phyloP scores from a whole-genome alignment of 176 grass and related monocot species.

The Cenchrus fungigraminus region DNA sequence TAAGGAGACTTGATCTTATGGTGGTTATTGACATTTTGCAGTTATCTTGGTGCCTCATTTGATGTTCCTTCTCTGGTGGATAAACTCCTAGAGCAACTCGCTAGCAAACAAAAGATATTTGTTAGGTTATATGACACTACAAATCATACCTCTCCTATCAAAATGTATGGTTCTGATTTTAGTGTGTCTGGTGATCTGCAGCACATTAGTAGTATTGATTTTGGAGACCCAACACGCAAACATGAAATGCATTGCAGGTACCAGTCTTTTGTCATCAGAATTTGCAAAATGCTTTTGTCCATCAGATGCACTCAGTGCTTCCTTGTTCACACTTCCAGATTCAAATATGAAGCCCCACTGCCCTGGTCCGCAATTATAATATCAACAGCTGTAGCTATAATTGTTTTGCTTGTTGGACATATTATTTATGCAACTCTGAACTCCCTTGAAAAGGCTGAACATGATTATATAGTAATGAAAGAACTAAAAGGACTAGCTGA shows the following conservation, averaged over 20 bases:
- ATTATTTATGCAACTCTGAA: conserved; percentile 78
- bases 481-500: conserved; percentile 73
- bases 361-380: conserved; percentile 76
- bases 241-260: conserved; percentile 95
- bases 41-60: conserved; percentile 88
- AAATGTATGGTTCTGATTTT: conserved; percentile 73
- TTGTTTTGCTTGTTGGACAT: conserved; percentile 76
- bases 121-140: conserved; percentile 80
- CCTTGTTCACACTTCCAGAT: conserved; percentile 44
- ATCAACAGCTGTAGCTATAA: conserved; percentile 62
- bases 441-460: conserved; percentile 71
- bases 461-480: conserved; percentile 67
- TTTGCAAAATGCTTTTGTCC: conserved; percentile 3
- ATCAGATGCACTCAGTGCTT: background rate
- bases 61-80: conserved; percentile 83
- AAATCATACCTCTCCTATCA: conserved; percentile 63
- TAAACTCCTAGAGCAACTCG: conserved; percentile 80
- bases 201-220: conserved; percentile 61
- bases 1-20: conserved; percentile 10
- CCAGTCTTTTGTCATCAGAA: background rate
- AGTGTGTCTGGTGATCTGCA: conserved; percentile 34
- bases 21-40: conserved; percentile 43
- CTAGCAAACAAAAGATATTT: conserved; percentile 81
- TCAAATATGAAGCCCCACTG: conserved; percentile 57
- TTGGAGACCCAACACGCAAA: conserved; percentile 72